Evolutionary conservation across 2,329 filamentous ascomycete species (phyloP), one percentile per base, ranked within the genome.

Genomic region (Verticillium nubilum): DNA sequence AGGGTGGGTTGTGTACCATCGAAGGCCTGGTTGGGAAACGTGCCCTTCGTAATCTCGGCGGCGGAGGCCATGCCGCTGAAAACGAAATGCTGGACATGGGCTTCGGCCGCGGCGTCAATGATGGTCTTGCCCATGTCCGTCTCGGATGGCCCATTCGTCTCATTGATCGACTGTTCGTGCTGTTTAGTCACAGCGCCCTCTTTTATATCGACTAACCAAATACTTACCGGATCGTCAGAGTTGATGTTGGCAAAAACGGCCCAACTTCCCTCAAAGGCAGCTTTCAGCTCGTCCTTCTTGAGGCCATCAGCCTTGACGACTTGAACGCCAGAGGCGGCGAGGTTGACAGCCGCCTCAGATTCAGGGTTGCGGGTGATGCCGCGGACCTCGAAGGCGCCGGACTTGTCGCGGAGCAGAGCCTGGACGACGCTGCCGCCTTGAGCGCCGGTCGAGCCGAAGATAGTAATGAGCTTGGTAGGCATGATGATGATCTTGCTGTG

Each of bases 51-150:
- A 52, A 71, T 64, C 47, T 72, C 63, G 0, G 65, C 65, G 7
- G 69, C 68, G 47, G 73, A 69, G 7, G 69, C 66, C 54, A 72
- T 68, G 3, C 73, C 70, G 54, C 74, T 76, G 54, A 70, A 76
- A 7, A 76, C 68, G 15, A 76, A 67, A 61, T 74, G 68, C 54
- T 68, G 61, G 0, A 75, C 72, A 17, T 73, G 70, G 10, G 69
- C 71, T 13, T 69, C 64, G 17, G 63, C 66, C 1, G 72, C 73
- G 9, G 67, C 68, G 56, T 75, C 72, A 13, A 74, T 64, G 47
- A 76, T 61, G 3, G 33, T 61, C 52, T 70, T 74, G 10, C 73
- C 74, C 25, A 76, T 54, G n/a, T 72, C 73, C 5, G 66, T 65
- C 59, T 77, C 74, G 2, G 62, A 71, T 2, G 67, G 69, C 1